Evolutionary conservation across 2,329 filamentous ascomycete species (phyloP), one percentile per base, ranked within the genome.

Genomic region (Peltaster fructicola): DNA sequence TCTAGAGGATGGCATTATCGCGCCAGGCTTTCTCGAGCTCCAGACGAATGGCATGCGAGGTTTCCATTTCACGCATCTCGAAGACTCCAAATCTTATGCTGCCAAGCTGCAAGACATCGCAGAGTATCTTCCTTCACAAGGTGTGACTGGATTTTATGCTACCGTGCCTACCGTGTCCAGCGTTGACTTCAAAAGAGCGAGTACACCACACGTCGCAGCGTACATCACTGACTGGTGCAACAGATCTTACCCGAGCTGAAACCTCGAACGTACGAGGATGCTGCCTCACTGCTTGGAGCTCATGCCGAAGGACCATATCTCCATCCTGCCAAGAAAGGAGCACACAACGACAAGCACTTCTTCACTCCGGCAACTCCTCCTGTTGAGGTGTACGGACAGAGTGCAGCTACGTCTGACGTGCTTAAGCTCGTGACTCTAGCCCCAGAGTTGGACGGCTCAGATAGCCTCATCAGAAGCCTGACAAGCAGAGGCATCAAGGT

Each of bases 21-120:
- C 62, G 4, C 63, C 63, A 7, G 64, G 63, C 3, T 64, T 63
- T 35, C 45, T 67, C 12, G 63, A 68, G 30, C 41, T 68, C 5
- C 63, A 68, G 31, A 65, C 59, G 1, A 68, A 68, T 36, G 59
- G 60, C 25, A 44, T 56, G 23, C 52, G 55, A 39, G 61, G 60
- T 2, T 64, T 65, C 25, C 62, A 66, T 35, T 67, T 65, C 30
- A 62, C 62, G 2, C 53, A 59, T 29, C 62, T 54, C 31, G 43
- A 54, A 4, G 44, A 61, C 22, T 39, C 48, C 12, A 33, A 41
- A 17, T 45, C 43, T 29, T 65, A 63, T 40, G 37, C 37, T 18
- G 38, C 39, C 6, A 56, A 58, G 22, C 43, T 67, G 14, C 45
- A 56, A 11, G 50, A 52, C 15, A 52, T 60, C n/a, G 56, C 60